Evolutionary conservation across 202 grass and related monocot species (phyloP), one percentile per base, ranked within the genome.

Genomic region (Hordeum pubiflorum): DNA sequence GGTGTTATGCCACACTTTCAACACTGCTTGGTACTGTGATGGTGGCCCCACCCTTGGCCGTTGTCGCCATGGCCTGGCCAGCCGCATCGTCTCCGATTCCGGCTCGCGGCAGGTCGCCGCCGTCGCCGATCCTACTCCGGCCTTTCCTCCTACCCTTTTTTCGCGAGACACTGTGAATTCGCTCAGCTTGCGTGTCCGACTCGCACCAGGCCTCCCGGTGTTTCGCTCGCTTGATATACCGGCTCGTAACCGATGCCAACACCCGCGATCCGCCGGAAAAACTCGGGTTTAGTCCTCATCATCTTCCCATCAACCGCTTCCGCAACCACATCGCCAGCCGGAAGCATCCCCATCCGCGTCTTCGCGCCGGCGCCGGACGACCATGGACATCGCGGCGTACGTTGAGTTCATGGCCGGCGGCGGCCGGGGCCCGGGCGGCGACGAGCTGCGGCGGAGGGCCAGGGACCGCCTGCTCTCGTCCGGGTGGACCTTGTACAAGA

Each of bases 401-500:
- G 29, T 85, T 7, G n/a, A 22, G 11, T 77, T 65, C 26, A 79
- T 87, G 33, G 55, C 74, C 58, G 17, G 31, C 4, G 8, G 36
- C 21, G 72, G 63, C 18, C 62, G 31, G 31, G 63, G 57, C 17
- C 8, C 18, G 2, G 62, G 59, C n/a, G 80, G 39, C 22, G 14
- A 34, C 5, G 40, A 39, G 70, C 60, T 91, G 43, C 86, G 74
- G 27, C 52, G 14, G 23, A 58, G 69, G 32, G 89, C 64, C 63
- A 89, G 55, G 77, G 73, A 36, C 6, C 79, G 76, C 31, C 85
- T 91, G 10, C 48, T 74, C 21, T 74, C 37, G 1, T 52, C 66
- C 10, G 89, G 89, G 0, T 94, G 86, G 89, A 81, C 5, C 9
- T 11, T 79, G 14, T 82, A 74, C 63, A 70, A 26, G 39, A 64